Base-by-base conservation (phyloP, 345 rosid species). In the Raphanus sativus region DNA sequence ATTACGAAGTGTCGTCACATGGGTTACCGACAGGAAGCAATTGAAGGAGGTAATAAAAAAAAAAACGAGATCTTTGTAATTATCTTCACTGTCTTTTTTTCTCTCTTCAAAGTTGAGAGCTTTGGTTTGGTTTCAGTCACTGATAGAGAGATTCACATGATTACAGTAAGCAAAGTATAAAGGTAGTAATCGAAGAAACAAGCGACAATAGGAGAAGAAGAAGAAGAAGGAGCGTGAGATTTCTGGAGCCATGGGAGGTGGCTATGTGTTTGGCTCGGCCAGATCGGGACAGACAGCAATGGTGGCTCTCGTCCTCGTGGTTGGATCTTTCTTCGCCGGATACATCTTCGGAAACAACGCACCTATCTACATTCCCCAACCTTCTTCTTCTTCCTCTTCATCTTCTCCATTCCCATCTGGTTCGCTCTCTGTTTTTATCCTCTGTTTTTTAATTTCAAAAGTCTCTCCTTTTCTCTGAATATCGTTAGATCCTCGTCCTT, bases 261-360 rank as follows among this genome's bases (percentile, higher is more conserved):
- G 89, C 5, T 85, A 82, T 58, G 34, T 82, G 50, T 70, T 91
- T 75, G 80, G 92, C 5, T 86, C 88, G 26, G 96, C 89, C 17
- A 91, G 86, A 85, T 86, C 98, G 64, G 93, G 91, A 63, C 94
- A 87, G 79, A 77, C 83, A 85, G 90, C 91, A 75, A 85, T 92
- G 96, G 84, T 81, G 79, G 87, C 90, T 12, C 85, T 89, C 74
- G 70, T 92, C 32, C 80, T 95, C 10, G 85, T 94, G 87, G 80
- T 80, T 55, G 97, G 88, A 5, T 95, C 99, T 9, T 92, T 92
- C 75, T 92, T 89, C 83, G 76, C 86, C 0, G 99, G 99, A 36
- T 85, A 90, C 32, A 87, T 92, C 21, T 91, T 95, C 67, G 92
- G 96, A 52, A 87, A 85, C 85, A 86, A 87, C 65, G 76, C 81